Percentiles rank a stretch among this genome's conserved stretches.
phyloP scores from a whole-genome alignment of 2,329 filamentous ascomycete genomes.

The Talaromyces albobiverticillius region DNA sequence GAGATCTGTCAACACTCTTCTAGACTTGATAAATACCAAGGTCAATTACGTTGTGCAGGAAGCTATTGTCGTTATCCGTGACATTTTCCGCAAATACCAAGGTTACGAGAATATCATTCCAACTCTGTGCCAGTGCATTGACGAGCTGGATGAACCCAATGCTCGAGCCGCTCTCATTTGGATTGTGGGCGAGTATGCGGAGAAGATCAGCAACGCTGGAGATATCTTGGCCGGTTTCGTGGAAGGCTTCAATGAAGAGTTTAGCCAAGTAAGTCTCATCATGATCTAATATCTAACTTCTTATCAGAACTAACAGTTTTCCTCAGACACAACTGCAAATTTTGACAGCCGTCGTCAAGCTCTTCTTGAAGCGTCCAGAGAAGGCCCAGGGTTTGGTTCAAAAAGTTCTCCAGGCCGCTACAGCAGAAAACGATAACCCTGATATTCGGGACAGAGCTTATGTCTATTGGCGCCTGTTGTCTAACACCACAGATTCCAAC shows the following conservation, averaged over 20 bases:
- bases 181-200: conserved; percentile 98
- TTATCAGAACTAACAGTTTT: neutral
- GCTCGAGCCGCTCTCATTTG: conserved; percentile 90
- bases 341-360: conserved; percentile 91
- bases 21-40: conserved; percentile 94
- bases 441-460: conserved; percentile 97
- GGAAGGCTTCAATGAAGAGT: conserved; percentile 92
- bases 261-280: conserved; percentile 70
- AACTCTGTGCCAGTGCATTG: conserved; percentile 92
- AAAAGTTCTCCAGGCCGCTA: conserved; percentile 89
- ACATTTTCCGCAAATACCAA: conserved; percentile 95
- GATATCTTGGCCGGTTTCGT: conserved; percentile 90
- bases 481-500: conserved; percentile 73
- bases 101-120: conserved; percentile 98
- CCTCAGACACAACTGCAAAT: conserved; percentile 94
- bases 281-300: conserved; percentile 27
- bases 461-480: conserved; percentile 95
- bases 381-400: conserved; percentile 88
- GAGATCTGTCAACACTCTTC: conserved; percentile 88
- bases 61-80: conserved; percentile 97
- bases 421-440: conserved; percentile 93
- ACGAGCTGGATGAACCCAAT: conserved; percentile 91
- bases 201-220: conserved; percentile 98
- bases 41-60: conserved; percentile 99
- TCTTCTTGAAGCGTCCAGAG: conserved; percentile 95